Percentiles rank a stretch among this genome's conserved stretches.
phyloP scores from a whole-genome alignment of 2,329 filamentous ascomycete species.

The Sporothrix humicola region DNA sequence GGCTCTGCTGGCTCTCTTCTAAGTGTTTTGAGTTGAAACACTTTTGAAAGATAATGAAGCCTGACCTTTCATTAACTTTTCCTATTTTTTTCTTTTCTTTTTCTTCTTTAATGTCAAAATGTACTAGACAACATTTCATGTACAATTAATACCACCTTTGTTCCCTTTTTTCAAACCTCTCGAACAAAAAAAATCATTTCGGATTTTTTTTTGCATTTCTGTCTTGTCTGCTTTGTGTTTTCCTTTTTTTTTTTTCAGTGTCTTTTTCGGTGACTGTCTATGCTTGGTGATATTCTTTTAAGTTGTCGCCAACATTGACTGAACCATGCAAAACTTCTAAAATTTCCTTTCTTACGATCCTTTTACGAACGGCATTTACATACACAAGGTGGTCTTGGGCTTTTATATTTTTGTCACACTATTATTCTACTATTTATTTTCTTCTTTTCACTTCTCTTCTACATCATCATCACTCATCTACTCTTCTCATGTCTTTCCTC shows the following conservation, averaged over 20 bases:
- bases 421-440: slow-evolving; percentile 23
- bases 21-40: slow-evolving; percentile 40
- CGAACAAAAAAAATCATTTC: neutral
- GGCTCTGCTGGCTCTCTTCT: slow-evolving; percentile 54
- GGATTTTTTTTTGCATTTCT: neutral
- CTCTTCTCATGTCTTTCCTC: slow-evolving; percentile 14
- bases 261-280: slow-evolving; percentile 11
- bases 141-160: slow-evolving; percentile 35
- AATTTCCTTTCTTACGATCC: slow-evolving; percentile 60
- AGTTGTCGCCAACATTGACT: neutral
- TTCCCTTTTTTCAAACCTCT: slow-evolving; percentile 7
- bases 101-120: slow-evolving; percentile 44
- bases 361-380: slow-evolving; percentile 53
- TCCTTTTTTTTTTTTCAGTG: slow-evolving; percentile 7
- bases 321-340: slow-evolving; percentile 13
- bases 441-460: neutral
- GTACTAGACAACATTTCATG: slow-evolving; percentile 31
- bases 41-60: neutral
- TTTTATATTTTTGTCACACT: slow-evolving; percentile 29
- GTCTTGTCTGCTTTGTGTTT: slow-evolving; percentile 7
- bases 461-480: neutral
- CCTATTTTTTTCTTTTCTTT: slow-evolving; percentile 18
- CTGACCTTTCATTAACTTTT: slow-evolving; percentile 13
- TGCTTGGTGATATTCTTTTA: neutral
- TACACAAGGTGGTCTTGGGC: slow-evolving; percentile 39